Evolutionary conservation across 2,329 filamentous ascomycete genomes (phyloP).

Genomic region (Cytospora mali): DNA sequence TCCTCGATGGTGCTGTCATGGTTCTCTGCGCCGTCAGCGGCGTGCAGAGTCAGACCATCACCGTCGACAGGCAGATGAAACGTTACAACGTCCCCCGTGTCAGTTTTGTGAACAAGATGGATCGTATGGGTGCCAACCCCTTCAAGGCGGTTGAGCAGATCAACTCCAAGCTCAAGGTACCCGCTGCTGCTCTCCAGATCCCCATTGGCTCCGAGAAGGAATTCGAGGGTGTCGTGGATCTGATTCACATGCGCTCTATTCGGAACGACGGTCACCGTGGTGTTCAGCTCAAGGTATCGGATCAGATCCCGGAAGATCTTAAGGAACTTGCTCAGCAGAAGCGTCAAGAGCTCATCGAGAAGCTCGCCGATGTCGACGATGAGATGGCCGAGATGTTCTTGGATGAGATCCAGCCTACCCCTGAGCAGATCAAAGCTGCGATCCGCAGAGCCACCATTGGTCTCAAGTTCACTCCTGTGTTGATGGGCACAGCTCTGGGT

Average conservation of each 20-base stretch:
- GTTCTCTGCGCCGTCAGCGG: slow-evolving; percentile 96
- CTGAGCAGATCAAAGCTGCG: slow-evolving; percentile 84
- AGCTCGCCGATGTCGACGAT: slow-evolving; percentile 94
- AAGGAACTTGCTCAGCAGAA: slow-evolving; percentile 78
- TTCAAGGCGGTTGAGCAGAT: slow-evolving; percentile 98
- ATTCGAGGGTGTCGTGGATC: slow-evolving; percentile 89
- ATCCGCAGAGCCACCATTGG: slow-evolving; percentile 88
- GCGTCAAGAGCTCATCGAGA: slow-evolving; percentile 85
- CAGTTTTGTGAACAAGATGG: slow-evolving; percentile 99
- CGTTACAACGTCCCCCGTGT: slow-evolving; percentile 95
- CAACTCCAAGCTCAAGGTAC: slow-evolving; percentile 91
- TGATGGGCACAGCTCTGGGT: slow-evolving; percentile 94
- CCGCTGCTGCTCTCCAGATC: slow-evolving; percentile 90
- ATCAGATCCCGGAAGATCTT: slow-evolving; percentile 82
- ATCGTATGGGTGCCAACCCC: slow-evolving; percentile 96
- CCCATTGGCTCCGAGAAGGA: slow-evolving; percentile 91
- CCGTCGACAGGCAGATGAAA: slow-evolving; percentile 97
- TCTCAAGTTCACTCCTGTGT: slow-evolving; percentile 88
- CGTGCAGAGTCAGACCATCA: slow-evolving; percentile 97
- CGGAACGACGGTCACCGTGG: slow-evolving; percentile 88
- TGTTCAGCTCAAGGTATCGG: slow-evolving; percentile 72
- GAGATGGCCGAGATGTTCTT: slow-evolving; percentile 96
- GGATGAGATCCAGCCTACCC: slow-evolving; percentile 79
- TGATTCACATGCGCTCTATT: slow-evolving; percentile 89
- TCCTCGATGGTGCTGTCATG: slow-evolving; percentile 96